Evolutionary conservation across 1,139 yeast species (phyloP), one percentile per base, ranked within the genome.

Genomic region (Geotrichum fermentans): DNA sequence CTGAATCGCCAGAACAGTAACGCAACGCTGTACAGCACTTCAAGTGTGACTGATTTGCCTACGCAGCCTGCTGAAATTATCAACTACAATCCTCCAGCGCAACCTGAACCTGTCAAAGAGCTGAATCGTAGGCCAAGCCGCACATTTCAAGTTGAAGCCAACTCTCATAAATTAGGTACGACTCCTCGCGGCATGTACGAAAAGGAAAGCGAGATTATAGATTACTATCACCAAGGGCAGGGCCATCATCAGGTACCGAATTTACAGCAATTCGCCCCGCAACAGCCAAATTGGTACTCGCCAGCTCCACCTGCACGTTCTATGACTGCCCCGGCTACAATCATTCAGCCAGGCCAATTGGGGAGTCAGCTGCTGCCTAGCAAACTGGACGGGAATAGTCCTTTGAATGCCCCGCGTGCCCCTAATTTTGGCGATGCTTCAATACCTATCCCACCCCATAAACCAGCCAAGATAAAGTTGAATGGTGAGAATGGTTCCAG

Each of bases 1-100:
- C 18, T 38, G 41, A 38, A 26, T 16, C 41, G 32, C 6, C 32
- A 38, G 17, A 26, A 11, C 41, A 38, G 41, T 33, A 16, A 38
- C 21, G 18, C 41, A 10, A 38, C 41, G 13, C 18, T 38, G 14
- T 2, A 10, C 20, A 38, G 41, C 32, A 38, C 21, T 7, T 17
- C 32, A 8, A 38, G 41, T 24, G 26, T 17, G 5, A n/a, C n/a
- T 38, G 20, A 24, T 17, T 24, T 10, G 3, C 17, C 38, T 16
- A 18, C 14, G 13, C 41, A 38, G 33, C 41, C 41, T 4, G 41
- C 24, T n/a, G 41, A 38, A 24, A 11, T 38, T 20, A 38, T 26
- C 2, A 8, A 21, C 7, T 38, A 26, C 33, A 38, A 38, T 8
- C 8, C 22, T 13, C 16, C 41, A 2, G 41, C 41, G 11, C 39